A percentile compares a stretch with the other conserved stretches of the same genome.
Conservation (phyloP, 2,329 filamentous ascomycete species). For the Claviceps quebecensis region DNA sequence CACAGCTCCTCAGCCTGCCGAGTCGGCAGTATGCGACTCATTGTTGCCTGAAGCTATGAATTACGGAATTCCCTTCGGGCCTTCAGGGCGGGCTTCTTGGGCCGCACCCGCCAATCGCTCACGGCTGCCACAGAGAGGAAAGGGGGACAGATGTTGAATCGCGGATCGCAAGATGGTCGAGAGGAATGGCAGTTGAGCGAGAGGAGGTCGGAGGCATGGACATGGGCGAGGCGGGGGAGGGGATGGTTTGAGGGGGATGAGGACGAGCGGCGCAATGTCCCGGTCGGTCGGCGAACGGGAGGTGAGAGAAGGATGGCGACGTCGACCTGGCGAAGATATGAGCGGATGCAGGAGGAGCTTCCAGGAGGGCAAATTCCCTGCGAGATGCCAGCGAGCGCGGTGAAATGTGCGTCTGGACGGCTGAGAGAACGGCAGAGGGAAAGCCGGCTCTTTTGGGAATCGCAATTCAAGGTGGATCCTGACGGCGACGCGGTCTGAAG, state of each 20-base stretch:
- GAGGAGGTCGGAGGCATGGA: conserved; percentile 4
- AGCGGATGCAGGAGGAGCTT: background rate
- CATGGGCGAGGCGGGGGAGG: background rate
- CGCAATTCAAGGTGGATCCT: too few species aligned
- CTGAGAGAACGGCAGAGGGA: too few species aligned
- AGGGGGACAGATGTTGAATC: background rate
- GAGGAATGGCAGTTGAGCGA: background rate
- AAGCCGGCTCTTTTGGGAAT: too few species aligned
- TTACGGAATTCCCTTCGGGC: background rate
- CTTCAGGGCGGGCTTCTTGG: conserved; percentile 1
- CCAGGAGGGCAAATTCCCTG: too few species aligned
- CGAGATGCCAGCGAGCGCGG: too few species aligned
- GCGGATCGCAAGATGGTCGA: background rate
- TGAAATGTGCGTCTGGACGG: too few species aligned
- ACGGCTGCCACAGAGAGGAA: background rate
- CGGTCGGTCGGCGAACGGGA: background rate
- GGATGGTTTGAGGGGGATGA: background rate
- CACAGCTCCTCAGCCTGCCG: conserved; percentile 84
- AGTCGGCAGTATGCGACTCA: conserved; percentile 63
- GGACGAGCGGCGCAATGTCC: too few species aligned
- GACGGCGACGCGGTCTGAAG: too few species aligned
- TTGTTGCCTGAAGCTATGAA: conserved; percentile 17
- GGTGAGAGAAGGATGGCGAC: background rate
- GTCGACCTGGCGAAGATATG: too few species aligned
- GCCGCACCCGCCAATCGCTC: background rate